Base-by-base conservation (phyloP, 306 rosid genomes). In the Sicyos baderoa region DNA sequence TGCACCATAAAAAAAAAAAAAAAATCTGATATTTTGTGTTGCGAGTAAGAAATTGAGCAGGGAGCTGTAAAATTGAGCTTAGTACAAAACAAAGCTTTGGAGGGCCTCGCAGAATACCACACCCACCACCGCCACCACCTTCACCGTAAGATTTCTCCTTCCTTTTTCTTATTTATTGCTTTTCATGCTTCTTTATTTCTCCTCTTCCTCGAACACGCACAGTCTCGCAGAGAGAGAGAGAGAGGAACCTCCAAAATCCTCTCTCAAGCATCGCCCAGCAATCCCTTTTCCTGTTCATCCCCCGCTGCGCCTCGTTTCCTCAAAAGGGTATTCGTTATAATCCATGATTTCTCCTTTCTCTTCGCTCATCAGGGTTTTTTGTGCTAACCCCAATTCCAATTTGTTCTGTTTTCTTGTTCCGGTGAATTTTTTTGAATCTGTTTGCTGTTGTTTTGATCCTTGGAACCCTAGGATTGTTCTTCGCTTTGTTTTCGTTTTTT, bases 41-140 rank as follows among this genome's bases (percentile, higher is more conserved):
- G 53, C 35, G 14, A 44, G 70, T 12, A 19, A 11, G 53, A 19
- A 64, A 40, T 19, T 19, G 35, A 64, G 70, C 19, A n/a, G 44
- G 10, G 37, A 42, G 69, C 32, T 19, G 69, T 63, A 63, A 63
- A 63, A 63, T 63, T 63, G n/a, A 63, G 70, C n/a, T n/a, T n/a
- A n/a, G n/a, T n/a, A n/a, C 19, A 64, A 29, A 42, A 40, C 52
- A 64, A 64, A 64, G 70, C 53, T 64, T 29, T 21, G 53, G 17
- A 40, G 70, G 70, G 70, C 51, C 70, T 17, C 17, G 52, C 69
- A 40, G 51, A 51, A 51, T 42, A 17, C 29, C 69, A 63, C 29
- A 10, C 52, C 49, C 29, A 10, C 52, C 49, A 37, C 1, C 44
- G 5, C 44, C 51, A 4, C 16, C 48, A 62, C 27, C 52, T 42